Base-by-base conservation (phyloP, 768 basidiomycete species). In the Phlegmacium glaucopus region DNA sequence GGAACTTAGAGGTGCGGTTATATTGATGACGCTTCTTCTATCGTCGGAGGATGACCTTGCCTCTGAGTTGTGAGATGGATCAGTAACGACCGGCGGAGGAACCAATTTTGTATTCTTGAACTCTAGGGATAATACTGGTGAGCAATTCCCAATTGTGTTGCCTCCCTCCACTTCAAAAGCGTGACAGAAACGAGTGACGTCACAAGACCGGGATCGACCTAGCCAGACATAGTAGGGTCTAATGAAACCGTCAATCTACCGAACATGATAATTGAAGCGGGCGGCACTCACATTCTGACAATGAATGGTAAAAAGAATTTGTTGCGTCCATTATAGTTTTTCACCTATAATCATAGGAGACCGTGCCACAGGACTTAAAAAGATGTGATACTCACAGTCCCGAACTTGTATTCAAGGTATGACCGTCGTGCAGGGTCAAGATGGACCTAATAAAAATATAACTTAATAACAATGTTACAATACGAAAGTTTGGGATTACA, bases 331-430 rank as follows among this genome's bases (percentile, higher is more conserved):
- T 89, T 90, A 68, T 80, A 85, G 28, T 72, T 76, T 61, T 85
- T 87, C 56, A 80, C 67, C 75, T 77, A 44, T 5, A 35, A 11
- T 51, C 28, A 48, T 22, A 22, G 22, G 22, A 22, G 22, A 17
- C 36, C 32, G 16, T 3, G 34, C 49, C 16, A 18, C 18, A 26
- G 16, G 5, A 11, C 29, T 17, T 43, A 26, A 12, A 45, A 44
- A 55, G 41, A 32, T 6, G 35, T 25, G 29, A 44, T 5, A 67
- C 72, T 43, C 38, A 84, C 79, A 22, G 87, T 88, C 34, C 85
- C 85, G 64, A 88, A 88, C 48, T 79, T 79, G 64, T 88, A 86
- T 62, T 90, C 87, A 28, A 90, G 73, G 61, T 89, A 90, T 44
- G 83, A 79, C 15, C 85, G 73, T 28, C 85, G 67, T 22, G 79